phyloP scores from a whole-genome alignment of 106 monocot genomes.

The Phalaenopsis equestris region DNA sequence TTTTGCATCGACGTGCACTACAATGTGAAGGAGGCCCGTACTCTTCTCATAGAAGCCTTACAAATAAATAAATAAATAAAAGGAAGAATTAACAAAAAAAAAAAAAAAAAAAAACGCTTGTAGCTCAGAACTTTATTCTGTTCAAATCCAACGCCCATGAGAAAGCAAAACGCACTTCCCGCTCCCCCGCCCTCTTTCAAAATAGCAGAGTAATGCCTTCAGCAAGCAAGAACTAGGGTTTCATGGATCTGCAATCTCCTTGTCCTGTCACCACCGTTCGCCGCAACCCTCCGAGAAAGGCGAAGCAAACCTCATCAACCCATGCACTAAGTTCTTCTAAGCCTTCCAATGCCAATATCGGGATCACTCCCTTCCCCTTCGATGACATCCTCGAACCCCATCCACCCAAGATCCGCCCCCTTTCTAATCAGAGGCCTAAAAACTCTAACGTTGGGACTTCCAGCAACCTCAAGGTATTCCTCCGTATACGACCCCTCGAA shows the following conservation, averaged over 20 bases:
- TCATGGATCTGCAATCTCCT: constrained; percentile 22
- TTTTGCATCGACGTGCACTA: no score
- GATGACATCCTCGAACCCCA: constrained; percentile 20
- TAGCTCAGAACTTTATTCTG: no score
- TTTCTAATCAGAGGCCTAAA: not conserved
- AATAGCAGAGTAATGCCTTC: not conserved
- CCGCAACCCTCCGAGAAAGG: constrained; percentile 49
- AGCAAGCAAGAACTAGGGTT: constrained; percentile 1
- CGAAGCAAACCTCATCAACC: constrained; percentile 23
- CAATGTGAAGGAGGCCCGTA: no score
- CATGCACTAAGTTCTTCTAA: not conserved
- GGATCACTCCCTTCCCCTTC: constrained; percentile 29
- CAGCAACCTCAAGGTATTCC: constrained; percentile 63
- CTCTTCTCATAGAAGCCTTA: no score
- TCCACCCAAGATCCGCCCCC: not conserved
- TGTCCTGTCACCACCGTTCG: constrained; percentile 33
- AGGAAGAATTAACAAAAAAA: no score
- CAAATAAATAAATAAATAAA: no score
- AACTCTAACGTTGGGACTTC: not conserved
- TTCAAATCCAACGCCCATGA: no score
- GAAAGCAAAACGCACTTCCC: not conserved
- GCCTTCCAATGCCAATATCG: not conserved
- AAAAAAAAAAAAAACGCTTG: no score
- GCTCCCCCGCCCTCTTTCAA: not conserved
- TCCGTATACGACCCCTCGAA: constrained; percentile 60